Percentiles rank a stretch among this genome's conserved stretches.
These are phyloP conservation scores for Xylariaceae sp. DNA, from an alignment of 2,329 filamentous ascomycete genomes.

Conservation along the genomic window DNA sequence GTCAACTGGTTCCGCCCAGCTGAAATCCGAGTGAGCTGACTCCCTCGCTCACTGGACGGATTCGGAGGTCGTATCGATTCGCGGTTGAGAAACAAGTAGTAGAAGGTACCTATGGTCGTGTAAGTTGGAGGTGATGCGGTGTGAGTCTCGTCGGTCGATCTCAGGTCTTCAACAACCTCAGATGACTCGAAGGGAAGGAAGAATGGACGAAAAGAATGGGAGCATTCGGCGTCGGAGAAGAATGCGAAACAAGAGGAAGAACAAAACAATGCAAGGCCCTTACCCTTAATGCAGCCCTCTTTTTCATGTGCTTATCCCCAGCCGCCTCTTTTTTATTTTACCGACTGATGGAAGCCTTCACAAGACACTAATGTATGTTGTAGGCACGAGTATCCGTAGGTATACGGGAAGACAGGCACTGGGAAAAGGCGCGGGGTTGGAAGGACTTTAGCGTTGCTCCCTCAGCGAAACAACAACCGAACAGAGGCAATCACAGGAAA, in stretches of 20 bases:
- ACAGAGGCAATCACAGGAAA: background rate
- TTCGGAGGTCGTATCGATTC: slow-evolving; percentile 5
- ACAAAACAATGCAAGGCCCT: slow-evolving; percentile 16
- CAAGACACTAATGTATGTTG: no score
- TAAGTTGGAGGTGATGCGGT: background rate
- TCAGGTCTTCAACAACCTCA: background rate
- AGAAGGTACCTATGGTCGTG: background rate
- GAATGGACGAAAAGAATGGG: background rate
- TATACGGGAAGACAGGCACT: background rate
- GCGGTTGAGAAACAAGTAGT: background rate
- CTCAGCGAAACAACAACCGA: background rate
- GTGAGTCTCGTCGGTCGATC: background rate
- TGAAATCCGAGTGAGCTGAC: slow-evolving; percentile 8
- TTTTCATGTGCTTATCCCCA: slow-evolving; percentile 25
- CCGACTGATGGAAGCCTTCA: slow-evolving; percentile 12
- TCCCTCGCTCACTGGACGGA: slow-evolving; percentile 6
- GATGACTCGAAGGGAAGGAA: background rate
- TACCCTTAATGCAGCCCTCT: slow-evolving; percentile 24
- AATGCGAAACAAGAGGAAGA: slow-evolving; percentile 12
- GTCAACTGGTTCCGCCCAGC: slow-evolving; percentile 13
- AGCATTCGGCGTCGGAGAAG: slow-evolving; percentile 13
- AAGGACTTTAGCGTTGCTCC: slow-evolving; percentile 9
- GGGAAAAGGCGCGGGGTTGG: slow-evolving; percentile 31
- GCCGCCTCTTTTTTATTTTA: slow-evolving; percentile 27
- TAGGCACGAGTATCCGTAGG: no score